phyloP scores from a whole-genome alignment of 2,329 filamentous ascomycete genomes.

The Apiospora pterosperma region DNA sequence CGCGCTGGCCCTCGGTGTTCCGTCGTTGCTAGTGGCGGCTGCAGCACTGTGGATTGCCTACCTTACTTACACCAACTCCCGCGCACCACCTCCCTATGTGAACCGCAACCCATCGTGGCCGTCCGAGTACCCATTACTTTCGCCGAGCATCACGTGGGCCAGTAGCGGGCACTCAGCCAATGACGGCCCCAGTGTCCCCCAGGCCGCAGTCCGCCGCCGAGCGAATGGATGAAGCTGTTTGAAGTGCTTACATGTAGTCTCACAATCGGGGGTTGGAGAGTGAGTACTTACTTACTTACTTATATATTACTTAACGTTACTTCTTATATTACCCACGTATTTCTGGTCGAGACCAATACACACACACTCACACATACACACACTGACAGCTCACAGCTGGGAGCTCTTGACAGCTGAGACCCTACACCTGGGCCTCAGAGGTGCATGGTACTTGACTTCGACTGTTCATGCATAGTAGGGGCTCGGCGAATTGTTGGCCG shows the following conservation, averaged over 20 bases:
- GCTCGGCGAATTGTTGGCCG: too few relatives aligned
- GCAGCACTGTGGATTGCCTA: background rate
- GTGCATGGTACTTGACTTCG: too few relatives aligned
- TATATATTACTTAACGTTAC: too few relatives aligned
- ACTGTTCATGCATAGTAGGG: too few relatives aligned
- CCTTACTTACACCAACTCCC: background rate
- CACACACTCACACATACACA: too few relatives aligned
- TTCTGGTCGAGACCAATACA: too few relatives aligned
- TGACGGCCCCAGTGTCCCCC: background rate
- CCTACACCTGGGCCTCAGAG: too few relatives aligned
- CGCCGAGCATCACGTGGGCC: background rate
- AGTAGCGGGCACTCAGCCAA: background rate
- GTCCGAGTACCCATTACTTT: background rate
- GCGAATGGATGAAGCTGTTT: background rate
- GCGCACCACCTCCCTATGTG: background rate
- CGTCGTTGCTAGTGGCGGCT: background rate
- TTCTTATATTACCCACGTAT: too few relatives aligned
- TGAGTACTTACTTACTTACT: background rate
- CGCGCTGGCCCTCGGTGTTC: background rate
- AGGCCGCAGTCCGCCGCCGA: background rate
- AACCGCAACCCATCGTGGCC: background rate
- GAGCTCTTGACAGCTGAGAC: too few relatives aligned
- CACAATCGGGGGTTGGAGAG: background rate
- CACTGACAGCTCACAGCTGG: too few relatives aligned
- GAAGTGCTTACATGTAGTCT: too few relatives aligned